Percentiles rank a stretch among this genome's conserved stretches.
Evolutionary conservation across 352 stramenopile species (phyloP).

Genomic region (Lagenidium giganteum): DNA sequence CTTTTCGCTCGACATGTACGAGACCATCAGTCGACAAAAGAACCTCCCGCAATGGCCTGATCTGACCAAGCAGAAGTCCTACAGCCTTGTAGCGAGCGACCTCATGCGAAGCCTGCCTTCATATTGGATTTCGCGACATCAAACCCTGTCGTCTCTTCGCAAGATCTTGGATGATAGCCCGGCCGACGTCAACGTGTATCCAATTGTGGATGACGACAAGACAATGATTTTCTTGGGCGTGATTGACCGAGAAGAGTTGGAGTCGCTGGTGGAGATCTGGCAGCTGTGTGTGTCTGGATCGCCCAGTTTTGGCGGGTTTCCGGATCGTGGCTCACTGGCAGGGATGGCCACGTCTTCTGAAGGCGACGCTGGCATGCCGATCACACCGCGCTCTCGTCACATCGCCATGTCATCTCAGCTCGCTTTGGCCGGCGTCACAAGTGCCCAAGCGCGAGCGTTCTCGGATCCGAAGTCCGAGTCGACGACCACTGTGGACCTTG

Average conservation of each 20-base stretch:
- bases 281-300: constrained; percentile 41
- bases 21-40: constrained; percentile 76
- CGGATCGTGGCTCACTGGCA: too few relatives aligned
- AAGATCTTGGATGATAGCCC: constrained; percentile 31
- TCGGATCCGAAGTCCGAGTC: constrained; percentile 25
- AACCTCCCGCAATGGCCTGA: constrained; percentile 78
- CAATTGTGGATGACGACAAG: constrained; percentile 57
- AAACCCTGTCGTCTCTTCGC: constrained; percentile 47
- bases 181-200: constrained; percentile 44
- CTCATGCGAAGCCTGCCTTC: constrained; percentile 55
- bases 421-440: constrained; percentile 19
- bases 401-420: constrained; percentile 17
- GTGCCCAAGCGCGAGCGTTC: constrained; percentile 22
- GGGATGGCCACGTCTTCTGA: not conserved
- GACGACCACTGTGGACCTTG: constrained; percentile 38
- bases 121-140: constrained; percentile 39
- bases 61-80: constrained; percentile 73
- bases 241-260: constrained; percentile 51
- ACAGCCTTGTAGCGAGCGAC: constrained; percentile 58
- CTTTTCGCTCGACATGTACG: constrained; percentile 82
- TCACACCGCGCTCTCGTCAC: constrained; percentile 19
- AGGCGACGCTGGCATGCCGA: not conserved
- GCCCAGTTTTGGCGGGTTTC: too few relatives aligned
- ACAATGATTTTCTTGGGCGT: constrained; percentile 66
- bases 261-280: constrained; percentile 55